phyloP scores from a whole-genome alignment of 2,329 filamentous ascomycete genomes.

The Cladosporium oxysporum region DNA sequence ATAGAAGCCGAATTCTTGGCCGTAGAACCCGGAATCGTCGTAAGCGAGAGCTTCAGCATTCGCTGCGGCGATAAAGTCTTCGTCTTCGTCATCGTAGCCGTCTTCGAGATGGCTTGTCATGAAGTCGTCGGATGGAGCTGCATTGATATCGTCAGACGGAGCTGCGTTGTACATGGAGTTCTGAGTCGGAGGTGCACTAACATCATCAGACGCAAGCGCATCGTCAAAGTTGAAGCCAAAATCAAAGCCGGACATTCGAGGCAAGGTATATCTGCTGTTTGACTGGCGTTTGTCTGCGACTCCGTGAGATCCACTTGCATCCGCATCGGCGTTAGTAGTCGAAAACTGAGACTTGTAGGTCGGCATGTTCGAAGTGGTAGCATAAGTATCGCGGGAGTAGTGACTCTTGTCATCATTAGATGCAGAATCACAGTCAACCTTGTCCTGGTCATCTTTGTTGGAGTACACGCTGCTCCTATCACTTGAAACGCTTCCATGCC shows the following conservation, averaged over 20 bases:
- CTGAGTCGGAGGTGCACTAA: not conserved
- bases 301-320: not conserved
- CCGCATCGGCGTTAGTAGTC: not conserved
- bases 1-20: slow-evolving; percentile 95
- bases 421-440: slow-evolving; percentile 8
- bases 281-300: slow-evolving; percentile 7
- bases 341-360: not conserved
- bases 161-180: not conserved
- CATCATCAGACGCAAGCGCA: slow-evolving; percentile 12
- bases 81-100: slow-evolving; percentile 64
- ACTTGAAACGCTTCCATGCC: slow-evolving; percentile 53
- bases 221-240: slow-evolving; percentile 41
- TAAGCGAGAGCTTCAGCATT: slow-evolving; percentile 92
- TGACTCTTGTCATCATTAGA: slow-evolving; percentile 22
- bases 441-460: slow-evolving; percentile 22
- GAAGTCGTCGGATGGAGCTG: slow-evolving; percentile 40
- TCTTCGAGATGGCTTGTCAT: slow-evolving; percentile 57
- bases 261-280: slow-evolving; percentile 29
- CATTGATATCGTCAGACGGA: slow-evolving; percentile 36
- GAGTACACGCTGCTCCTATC: slow-evolving; percentile 28
- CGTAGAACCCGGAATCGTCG: slow-evolving; percentile 92
- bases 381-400: slow-evolving; percentile 22
- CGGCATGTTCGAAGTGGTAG: not conserved
- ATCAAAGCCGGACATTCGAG: slow-evolving; percentile 38
- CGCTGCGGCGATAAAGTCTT: slow-evolving; percentile 89